phyloP scores from a whole-genome alignment of 2,329 filamentous ascomycete species.

The Neocucurbitaria cava region DNA sequence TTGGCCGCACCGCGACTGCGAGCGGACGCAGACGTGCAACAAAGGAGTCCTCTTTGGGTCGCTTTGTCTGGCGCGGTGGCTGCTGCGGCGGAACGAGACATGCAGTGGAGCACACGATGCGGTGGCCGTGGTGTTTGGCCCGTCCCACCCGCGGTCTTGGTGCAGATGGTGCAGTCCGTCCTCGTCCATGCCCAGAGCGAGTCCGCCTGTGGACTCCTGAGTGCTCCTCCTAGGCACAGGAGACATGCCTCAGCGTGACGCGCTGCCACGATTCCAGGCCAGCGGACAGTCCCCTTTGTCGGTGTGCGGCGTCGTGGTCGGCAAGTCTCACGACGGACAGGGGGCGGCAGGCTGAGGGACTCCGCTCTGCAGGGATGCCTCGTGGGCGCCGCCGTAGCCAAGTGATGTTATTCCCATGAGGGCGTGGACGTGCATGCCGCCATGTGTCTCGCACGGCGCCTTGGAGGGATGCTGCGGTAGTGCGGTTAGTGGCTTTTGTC shows the following conservation, averaged over 20 bases:
- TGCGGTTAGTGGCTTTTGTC: conserved; percentile 35
- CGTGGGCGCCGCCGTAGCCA: conserved; percentile 42
- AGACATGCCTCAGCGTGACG: background rate
- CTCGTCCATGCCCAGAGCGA: too few species aligned
- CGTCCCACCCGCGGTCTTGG: background rate
- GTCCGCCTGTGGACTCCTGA: too few species aligned
- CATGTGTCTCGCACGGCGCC: conserved; percentile 37
- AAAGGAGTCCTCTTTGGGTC: conserved; percentile 19
- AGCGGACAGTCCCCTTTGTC: conserved; percentile 9
- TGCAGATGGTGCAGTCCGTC: too few species aligned
- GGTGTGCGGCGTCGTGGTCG: conserved; percentile 17
- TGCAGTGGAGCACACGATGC: conserved; percentile 16
- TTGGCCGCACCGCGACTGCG: conserved; percentile 18
- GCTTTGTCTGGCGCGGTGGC: conserved; percentile 22
- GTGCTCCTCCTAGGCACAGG: too few species aligned
- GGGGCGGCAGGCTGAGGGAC: conserved; percentile 14
- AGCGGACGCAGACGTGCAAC: conserved; percentile 24
- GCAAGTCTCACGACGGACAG: conserved; percentile 19
- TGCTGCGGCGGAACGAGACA: conserved; percentile 11
- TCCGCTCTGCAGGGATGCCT: conserved; percentile 40
- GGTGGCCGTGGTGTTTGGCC: conserved; percentile 3
- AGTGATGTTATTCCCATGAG: conserved; percentile 38
- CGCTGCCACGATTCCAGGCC: background rate
- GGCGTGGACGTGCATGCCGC: conserved; percentile 32
- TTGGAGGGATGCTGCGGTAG: conserved; percentile 24